Evolutionary conservation across 2,329 filamentous ascomycete species (phyloP), one percentile per base, ranked within the genome.

Genomic region (Xylariaceae sp.): DNA sequence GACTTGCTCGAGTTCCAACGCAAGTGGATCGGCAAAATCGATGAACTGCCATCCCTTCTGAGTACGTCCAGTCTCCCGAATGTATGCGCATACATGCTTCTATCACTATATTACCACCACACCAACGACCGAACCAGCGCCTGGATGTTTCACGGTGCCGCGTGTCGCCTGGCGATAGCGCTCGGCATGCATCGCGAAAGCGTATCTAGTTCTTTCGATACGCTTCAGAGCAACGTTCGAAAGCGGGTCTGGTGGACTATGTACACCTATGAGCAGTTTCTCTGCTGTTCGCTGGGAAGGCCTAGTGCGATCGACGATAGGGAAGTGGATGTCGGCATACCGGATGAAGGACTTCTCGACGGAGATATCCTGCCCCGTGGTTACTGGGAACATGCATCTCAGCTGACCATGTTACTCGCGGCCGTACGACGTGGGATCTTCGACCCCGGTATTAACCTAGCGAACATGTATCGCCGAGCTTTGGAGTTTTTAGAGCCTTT

Each of bases 111-210:
- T 55, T 71, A 75, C 54, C 72, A 77, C 52, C 74, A 73, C 37
- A 70, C 70, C 21, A 76, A 75, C 12, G 75, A 78, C 54, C 68
- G 74, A 23, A 77, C 74, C 32, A 73, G 70, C 48, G 71, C 73
- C 1, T 77, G 74, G 69, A 68, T 74, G 48, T 65, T 76, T 2
- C 69, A 77, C 9, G 75, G 75, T 2, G 70, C 72, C 32, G 75
- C 72, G 7, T 74, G 73, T 12, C 71, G 75, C 14, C 73, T 78
- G 69, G 74, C 75, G 2, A 74, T 76, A 51, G 74, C 74, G 14
- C 68, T 77, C 50, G 75, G 75, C 2, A 75, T 78, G 73, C 76
- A 78, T 57, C 70, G 75, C 29, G 74, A 77, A 58, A 71, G 68
- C 23, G 68, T 71, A 0, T 73, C 71, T n/a, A 64, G 67, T 32